Evolutionary conservation across 352 stramenopile genomes (phyloP), one percentile per base, ranked within the genome.

Genomic region (Globisporangium splendens): DNA sequence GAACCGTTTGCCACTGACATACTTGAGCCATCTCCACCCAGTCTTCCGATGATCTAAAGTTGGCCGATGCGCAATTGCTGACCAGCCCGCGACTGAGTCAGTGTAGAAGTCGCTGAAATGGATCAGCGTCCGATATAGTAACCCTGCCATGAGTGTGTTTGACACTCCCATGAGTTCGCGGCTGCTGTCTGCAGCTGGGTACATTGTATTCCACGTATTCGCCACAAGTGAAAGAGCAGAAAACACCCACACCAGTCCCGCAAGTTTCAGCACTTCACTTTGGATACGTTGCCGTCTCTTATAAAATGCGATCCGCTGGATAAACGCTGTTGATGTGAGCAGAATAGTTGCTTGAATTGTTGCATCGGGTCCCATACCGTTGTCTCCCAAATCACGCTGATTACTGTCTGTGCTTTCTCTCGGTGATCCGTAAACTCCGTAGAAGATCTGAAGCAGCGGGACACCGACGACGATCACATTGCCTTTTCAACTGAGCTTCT

Each of bases 101-200:
- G 54, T 53, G 55, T 74, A 79, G 46, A 71, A 62, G 39, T 75
- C 64, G n/a, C 62, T 78, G 24, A 83, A 53, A 24, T 65, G 63
- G 5, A 55, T 65, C 12, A 77, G 41, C 7, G 65, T 54, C 15
- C 64, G 35, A 58, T 70, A 77, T 15, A 79, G 49, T 12, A 69
- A 47, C 2, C 24, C 65, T 14, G 65, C 62, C 8, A 79, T 33
- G 1, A 74, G 21, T 31, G 68, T 64, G 47, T 76, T 76, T 0
- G 62, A 61, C 51, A 63, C 44, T 11, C 57, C 66, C 24, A 69
- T 68, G 18, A 79, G 56, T 18, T 62, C 58, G 11, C 59, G 52
- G 8, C 54, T 69, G 7, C 41, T 39, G 11, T 54, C 14, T 2
- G 14, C n/a, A 22, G 21, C 47, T 21, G 42, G 31, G 17, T 43